Evolutionary conservation across 257 asterid species (phyloP), one percentile per base, ranked within the genome.

Genomic region (Anisodus acutangulus): DNA sequence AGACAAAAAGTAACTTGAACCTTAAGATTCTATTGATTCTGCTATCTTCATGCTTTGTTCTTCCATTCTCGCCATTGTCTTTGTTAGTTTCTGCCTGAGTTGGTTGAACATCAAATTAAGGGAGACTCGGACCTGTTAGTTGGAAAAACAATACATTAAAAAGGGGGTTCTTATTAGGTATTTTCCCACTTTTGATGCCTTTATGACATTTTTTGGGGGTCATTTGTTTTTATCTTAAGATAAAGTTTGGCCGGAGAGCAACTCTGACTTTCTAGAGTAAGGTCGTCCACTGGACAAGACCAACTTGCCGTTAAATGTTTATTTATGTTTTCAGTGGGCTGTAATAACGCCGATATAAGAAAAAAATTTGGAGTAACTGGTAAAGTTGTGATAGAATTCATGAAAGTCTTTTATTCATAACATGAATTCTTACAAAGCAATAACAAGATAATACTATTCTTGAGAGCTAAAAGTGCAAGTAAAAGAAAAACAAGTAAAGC

Each of bases 1-100:
- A 80, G 83, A 1, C 26, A 4, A 22, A 80, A 80, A 51, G 51
- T 13, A 49, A 76, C 63, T 22, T 51, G 81, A 76, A 12, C n/a
- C 63, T 26, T 22, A 22, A 76, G n/a, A 74, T 0, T 74, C 57
- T 2, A 11, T 49, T 49, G 62, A 22, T 6, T 74, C 12, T 22
- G 81, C 22, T 22, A 22, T 22, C 26, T 22, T 22, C 26, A 22
- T 22, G 26, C 26, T 22, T 22, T 22, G 26, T 22, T 22, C 26
- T 22, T 22, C 26, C 26, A 22, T 22, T 22, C 26, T 22, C 26
- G 26, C 26, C 26, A 22, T 22, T 22, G 26, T 22, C 26, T 22
- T 22, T 22, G 26, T 22, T 22, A 22, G 26, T 22, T 22, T 22
- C 26, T 22, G 26, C 26, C 26, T 22, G 26, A 22, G 26, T 22